Percentiles rank a stretch among this genome's conserved stretches.
These are phyloP conservation scores for Boletus reticuloceps DNA, from an alignment of 768 basidiomycete genomes.

Conservation along the genomic window DNA sequence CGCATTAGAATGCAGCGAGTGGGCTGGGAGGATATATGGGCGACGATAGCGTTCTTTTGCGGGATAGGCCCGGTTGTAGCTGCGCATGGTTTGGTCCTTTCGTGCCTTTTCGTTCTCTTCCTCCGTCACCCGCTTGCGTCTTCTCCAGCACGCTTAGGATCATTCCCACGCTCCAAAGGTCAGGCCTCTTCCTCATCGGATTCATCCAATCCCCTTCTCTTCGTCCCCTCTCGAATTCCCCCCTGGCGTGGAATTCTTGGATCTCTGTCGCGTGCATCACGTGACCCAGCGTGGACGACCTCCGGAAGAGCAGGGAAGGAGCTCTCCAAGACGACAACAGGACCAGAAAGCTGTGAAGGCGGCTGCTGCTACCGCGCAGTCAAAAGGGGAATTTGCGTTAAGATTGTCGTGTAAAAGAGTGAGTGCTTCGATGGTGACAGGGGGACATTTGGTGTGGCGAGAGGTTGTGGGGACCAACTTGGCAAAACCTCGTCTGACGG, in stretches of 20 bases:
- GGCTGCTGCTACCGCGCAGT: not conserved
- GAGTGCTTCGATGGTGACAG: not conserved
- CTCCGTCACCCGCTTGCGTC: too few species aligned
- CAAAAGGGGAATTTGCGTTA: not conserved
- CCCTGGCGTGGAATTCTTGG: too few species aligned
- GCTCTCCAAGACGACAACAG: not conserved
- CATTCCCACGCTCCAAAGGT: too few species aligned
- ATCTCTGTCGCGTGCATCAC: too few species aligned
- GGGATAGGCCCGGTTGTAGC: too few species aligned
- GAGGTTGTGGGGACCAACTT: not conserved
- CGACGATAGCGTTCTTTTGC: slow-evolving; percentile 12
- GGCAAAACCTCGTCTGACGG: not conserved
- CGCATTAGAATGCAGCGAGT: slow-evolving; percentile 18
- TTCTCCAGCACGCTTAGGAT: too few species aligned
- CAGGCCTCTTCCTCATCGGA: too few species aligned
- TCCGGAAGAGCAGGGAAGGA: not conserved
- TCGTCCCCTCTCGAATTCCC: too few species aligned
- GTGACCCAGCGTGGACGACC: too few species aligned
- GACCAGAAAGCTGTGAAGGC: not conserved
- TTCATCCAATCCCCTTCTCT: too few species aligned
- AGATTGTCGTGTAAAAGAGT: not conserved
- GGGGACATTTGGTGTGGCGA: not conserved
- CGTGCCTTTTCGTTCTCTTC: too few species aligned
- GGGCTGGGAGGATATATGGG: slow-evolving; percentile 24
- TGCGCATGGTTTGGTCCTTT: too few species aligned